These are phyloP conservation scores for Closterium sp. DNA, from an alignment of 139 green algal species.

Conservation along the genomic window DNA sequence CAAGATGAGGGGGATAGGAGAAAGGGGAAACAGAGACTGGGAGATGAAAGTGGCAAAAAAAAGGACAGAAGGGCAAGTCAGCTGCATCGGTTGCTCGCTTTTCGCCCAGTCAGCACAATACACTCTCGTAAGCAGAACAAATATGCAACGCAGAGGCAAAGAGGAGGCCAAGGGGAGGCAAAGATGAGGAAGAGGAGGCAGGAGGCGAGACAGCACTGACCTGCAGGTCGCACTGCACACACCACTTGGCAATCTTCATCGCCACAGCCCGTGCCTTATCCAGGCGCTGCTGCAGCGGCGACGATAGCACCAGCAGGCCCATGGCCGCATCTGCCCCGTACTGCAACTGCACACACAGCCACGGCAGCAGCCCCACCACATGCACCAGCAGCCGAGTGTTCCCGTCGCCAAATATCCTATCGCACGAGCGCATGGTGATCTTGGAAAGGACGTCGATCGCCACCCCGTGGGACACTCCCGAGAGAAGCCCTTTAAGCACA, in stretches of 20 bases:
- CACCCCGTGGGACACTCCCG: slow-evolving; percentile 60
- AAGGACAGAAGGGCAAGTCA: neutral
- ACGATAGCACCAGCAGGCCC: neutral
- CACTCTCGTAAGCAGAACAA: neutral
- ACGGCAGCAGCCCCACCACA: slow-evolving; percentile 69
- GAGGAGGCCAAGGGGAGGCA: neutral
- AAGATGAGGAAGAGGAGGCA: neutral
- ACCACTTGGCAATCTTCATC: slow-evolving; percentile 38
- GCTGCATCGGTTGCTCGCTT: neutral
- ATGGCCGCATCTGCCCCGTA: neutral
- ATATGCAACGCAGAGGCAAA: neutral
- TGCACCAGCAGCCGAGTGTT: slow-evolving; percentile 69
- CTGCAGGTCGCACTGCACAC: slow-evolving; percentile 23
- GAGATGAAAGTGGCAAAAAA: neutral
- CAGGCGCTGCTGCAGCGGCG: slow-evolving; percentile 23
- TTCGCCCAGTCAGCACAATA: neutral
- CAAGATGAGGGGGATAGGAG: neutral
- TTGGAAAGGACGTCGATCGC: slow-evolving; percentile 45
- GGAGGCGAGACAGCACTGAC: slow-evolving; percentile 4
- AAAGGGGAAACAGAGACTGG: neutral
- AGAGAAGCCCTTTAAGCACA: slow-evolving; percentile 78
- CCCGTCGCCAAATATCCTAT: slow-evolving; percentile 68
- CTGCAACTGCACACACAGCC: slow-evolving; percentile 67
- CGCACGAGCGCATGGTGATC: slow-evolving; percentile 52
- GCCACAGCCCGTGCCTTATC: slow-evolving; percentile 18